Conservation (phyloP, 441 rosid genomes). For the Euphorbia celastroides region DNA sequence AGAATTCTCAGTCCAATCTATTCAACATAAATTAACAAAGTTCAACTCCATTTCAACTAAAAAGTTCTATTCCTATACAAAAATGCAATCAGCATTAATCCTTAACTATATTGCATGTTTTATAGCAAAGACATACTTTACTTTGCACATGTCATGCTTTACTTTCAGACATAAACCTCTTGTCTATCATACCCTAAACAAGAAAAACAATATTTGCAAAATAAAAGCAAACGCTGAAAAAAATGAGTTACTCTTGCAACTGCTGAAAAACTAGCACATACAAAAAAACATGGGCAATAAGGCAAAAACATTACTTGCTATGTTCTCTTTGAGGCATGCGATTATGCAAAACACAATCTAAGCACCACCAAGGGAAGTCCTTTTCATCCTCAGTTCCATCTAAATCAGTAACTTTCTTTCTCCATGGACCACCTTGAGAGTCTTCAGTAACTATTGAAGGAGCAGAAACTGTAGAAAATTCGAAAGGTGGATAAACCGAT, state of each 20-base stretch:
- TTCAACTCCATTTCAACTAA: background rate
- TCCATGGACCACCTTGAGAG: slow-evolving; percentile 97
- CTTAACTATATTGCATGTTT: background rate
- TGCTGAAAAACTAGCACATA: slow-evolving; percentile 5
- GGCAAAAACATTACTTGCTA: slow-evolving; percentile 56
- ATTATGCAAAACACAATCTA: slow-evolving; percentile 87
- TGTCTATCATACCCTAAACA: background rate
- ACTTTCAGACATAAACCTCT: background rate
- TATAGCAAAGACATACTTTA: background rate
- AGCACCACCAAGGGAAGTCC: slow-evolving; percentile 94
- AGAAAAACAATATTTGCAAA: background rate
- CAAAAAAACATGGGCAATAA: slow-evolving; percentile 11
- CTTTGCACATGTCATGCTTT: background rate
- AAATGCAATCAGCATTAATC: background rate
- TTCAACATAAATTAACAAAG: background rate
- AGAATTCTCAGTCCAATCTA: background rate
- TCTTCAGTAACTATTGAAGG: slow-evolving; percentile 97
- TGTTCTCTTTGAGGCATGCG: slow-evolving; percentile 94
- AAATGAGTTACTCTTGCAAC: background rate
- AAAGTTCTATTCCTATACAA: background rate
- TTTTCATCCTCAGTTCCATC: slow-evolving; percentile 97
- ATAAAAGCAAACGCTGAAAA: background rate
- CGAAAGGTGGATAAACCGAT: slow-evolving; percentile 80
- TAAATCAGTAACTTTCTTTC: slow-evolving; percentile 86
- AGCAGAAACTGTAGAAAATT: slow-evolving; percentile 68